Evolutionary conservation across 2,329 filamentous ascomycete species (phyloP).

Genomic region (Westerdykella ornata): DNA sequence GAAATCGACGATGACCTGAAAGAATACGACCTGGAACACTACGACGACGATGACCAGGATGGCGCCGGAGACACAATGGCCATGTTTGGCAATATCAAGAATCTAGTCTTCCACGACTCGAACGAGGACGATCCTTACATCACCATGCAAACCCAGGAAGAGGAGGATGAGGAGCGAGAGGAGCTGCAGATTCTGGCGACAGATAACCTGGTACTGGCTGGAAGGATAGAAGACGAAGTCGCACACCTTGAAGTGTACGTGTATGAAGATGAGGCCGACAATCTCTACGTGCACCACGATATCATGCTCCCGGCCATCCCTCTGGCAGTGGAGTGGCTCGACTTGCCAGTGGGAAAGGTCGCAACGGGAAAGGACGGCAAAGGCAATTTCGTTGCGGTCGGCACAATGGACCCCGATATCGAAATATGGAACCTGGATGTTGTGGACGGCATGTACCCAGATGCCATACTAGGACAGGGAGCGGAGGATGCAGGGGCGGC

Average conservation of each 20-base stretch:
- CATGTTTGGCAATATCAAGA: conserved; percentile 95
- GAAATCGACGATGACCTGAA: conserved; percentile 74
- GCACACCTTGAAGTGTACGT: conserved; percentile 96
- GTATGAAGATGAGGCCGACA: conserved; percentile 91
- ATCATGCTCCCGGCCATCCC: conserved; percentile 98
- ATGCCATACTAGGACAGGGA: conserved; percentile 80
- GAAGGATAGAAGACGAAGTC: conserved; percentile 93
- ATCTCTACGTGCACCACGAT: conserved; percentile 98
- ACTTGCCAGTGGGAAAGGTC: conserved; percentile 73
- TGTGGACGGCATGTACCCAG: conserved; percentile 96
- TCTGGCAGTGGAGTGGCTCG: conserved; percentile 90
- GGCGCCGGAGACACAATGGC: conserved; percentile 68
- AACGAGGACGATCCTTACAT: conserved; percentile 97
- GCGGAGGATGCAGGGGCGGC: conserved; percentile 45
- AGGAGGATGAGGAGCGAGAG: conserved; percentile 81
- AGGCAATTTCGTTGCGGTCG: conserved; percentile 90
- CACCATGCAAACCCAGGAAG: conserved; percentile 63
- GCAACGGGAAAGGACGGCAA: conserved; percentile 53
- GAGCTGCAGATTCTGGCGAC: conserved; percentile 88
- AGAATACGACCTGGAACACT: conserved; percentile 93
- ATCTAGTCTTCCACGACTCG: conserved; percentile 85
- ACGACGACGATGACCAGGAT: conserved; percentile 74
- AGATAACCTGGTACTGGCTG: conserved; percentile 86
- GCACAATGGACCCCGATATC: conserved; percentile 97
- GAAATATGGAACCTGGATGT: conserved; percentile 97